These are phyloP conservation scores for Tilletia indica DNA, from an alignment of 1,284 basidiomycete genomes.

Conservation along the genomic window DNA sequence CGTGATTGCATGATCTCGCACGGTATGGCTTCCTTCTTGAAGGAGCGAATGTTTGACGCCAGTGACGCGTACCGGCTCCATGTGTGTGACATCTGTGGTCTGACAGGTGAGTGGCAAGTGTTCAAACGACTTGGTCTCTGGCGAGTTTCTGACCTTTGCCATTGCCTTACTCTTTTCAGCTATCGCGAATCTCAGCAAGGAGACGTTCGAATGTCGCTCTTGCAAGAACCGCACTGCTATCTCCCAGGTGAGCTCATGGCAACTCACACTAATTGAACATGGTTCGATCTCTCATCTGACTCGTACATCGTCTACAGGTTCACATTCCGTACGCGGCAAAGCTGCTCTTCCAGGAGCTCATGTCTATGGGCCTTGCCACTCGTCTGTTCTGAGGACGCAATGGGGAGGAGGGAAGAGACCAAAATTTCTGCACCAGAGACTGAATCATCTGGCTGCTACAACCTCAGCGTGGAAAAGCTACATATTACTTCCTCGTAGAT, in stretches of 20 bases:
- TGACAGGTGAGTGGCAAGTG: slow-evolving; percentile 27
- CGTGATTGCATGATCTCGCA: slow-evolving; percentile 99
- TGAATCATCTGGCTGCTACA: too few relatives aligned
- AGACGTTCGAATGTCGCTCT: slow-evolving; percentile 51
- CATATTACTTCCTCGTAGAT: too few relatives aligned
- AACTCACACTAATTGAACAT: too few relatives aligned
- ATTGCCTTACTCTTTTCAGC: slow-evolving; percentile 20
- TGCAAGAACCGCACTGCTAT: slow-evolving; percentile 53
- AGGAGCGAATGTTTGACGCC: slow-evolving; percentile 56
- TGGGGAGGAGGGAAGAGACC: too few relatives aligned
- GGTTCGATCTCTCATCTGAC: not conserved
- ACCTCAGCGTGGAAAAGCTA: too few relatives aligned
- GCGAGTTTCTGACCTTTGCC: not conserved
- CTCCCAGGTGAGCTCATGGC: slow-evolving; percentile 40
- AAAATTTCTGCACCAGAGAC: too few relatives aligned
- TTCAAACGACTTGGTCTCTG: not conserved
- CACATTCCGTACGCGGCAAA: slow-evolving; percentile 63
- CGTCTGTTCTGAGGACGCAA: slow-evolving; percentile 32
- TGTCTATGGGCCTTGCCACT: slow-evolving; percentile 54
- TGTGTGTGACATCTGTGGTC: slow-evolving; percentile 53
- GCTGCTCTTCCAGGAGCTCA: slow-evolving; percentile 77
- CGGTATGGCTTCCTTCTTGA: slow-evolving; percentile 92
- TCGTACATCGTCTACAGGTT: slow-evolving; percentile 27
- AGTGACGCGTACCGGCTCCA: slow-evolving; percentile 53
- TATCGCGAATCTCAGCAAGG: slow-evolving; percentile 53